Evolutionary conservation across 1,139 yeast genomes (phyloP).

Genomic region (Yamadazyma aaseri): DNA sequence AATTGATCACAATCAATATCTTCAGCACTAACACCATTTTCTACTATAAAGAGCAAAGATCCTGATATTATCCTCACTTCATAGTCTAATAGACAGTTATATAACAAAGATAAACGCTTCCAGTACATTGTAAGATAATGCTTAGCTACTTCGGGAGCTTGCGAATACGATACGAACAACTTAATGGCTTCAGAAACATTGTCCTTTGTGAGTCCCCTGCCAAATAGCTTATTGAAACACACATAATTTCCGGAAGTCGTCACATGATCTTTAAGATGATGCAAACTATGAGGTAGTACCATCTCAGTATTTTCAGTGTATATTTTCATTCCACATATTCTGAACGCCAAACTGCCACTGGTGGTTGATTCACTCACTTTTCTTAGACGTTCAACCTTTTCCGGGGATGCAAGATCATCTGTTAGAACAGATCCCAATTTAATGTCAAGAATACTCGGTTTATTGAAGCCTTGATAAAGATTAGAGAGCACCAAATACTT

Average conservation of each 20-base stretch:
- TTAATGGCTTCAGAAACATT: conserved; percentile 50
- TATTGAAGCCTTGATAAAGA: conserved; percentile 54
- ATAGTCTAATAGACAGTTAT: conserved; percentile 57
- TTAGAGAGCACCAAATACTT: conserved; percentile 60
- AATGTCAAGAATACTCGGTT: conserved; percentile 78
- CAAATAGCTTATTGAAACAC: conserved; percentile 65
- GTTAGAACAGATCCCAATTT: conserved; percentile 74
- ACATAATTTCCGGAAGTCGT: conserved; percentile 31
- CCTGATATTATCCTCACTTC: conserved; percentile 73
- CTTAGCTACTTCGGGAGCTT: conserved; percentile 2
- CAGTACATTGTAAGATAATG: conserved; percentile 38
- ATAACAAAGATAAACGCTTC: conserved; percentile 60
- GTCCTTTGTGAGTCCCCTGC: conserved; percentile 52
- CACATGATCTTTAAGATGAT: conserved; percentile 14
- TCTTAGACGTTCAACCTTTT: conserved; percentile 59
- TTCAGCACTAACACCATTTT: conserved; percentile 57
- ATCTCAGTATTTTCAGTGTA: conserved; percentile 13
- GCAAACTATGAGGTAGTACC: conserved; percentile 12
- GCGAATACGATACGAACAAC: conserved; percentile 44
- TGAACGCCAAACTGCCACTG: conserved; percentile 68
- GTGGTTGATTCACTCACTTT: conserved; percentile 72
- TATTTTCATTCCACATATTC: conserved; percentile 89
- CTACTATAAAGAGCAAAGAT: conserved; percentile 72
- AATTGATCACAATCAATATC: conserved; percentile 27
- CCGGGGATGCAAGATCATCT: conserved; percentile 58